Conservation (phyloP, 768 basidiomycete genomes). For the Rhodotorula sphaerocarpa region DNA sequence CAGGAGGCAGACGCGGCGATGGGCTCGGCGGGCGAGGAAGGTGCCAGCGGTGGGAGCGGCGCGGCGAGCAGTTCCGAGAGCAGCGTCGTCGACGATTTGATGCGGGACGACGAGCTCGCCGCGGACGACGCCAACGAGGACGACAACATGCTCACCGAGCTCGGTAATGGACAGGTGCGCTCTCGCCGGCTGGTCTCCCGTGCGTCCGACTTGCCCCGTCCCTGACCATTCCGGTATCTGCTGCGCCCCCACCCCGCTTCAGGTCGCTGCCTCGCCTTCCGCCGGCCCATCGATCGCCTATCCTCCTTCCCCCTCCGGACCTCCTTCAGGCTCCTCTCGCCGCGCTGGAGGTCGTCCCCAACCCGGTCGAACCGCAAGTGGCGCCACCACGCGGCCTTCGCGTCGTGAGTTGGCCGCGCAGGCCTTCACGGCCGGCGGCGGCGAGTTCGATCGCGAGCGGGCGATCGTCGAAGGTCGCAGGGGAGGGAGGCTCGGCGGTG, state of each 20-base stretch:
- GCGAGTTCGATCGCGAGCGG: not conserved
- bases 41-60: not conserved
- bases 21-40: conserved; percentile 3
- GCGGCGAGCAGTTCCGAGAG: conserved; percentile 1
- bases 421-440: not conserved
- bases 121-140: not conserved
- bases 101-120: not conserved
- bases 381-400: not conserved
- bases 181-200: not conserved
- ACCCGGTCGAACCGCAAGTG: not conserved
- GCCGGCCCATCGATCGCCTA: not conserved
- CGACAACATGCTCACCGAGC: not conserved
- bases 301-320: not conserved
- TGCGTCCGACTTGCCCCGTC: not conserved
- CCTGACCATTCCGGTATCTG: too few relatives aligned
- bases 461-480: not conserved
- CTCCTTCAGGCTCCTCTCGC: not conserved
- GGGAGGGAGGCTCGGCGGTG: not conserved
- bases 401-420: not conserved
- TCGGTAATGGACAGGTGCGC: not conserved
- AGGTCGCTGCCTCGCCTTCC: not conserved
- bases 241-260: not conserved
- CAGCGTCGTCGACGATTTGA: conserved; percentile 1
- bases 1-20: not conserved
- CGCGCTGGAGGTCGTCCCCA: not conserved